Conservation (phyloP, 225 moss, liverwort and hornwort genomes). For the Marchantia polymorpha region DNA sequence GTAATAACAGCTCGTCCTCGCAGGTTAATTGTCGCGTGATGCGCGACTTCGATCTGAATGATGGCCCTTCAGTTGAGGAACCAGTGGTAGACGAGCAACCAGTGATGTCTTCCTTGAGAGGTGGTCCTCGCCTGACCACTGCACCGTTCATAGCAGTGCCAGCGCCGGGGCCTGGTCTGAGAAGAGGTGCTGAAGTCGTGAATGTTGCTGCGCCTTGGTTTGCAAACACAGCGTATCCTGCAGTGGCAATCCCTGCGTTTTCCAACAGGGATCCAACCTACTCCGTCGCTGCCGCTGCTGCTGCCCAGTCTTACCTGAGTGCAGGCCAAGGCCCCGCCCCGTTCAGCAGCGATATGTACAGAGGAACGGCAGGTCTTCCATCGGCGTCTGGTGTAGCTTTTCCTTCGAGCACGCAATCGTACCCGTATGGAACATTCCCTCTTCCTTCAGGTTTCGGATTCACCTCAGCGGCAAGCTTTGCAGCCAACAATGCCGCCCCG, state of each 20-base stretch:
- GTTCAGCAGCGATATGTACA: slow-evolving; percentile 62
- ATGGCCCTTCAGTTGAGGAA: slow-evolving; percentile 84
- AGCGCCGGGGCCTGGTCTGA: slow-evolving; percentile 36
- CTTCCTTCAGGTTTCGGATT: slow-evolving; percentile 57
- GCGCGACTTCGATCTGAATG: slow-evolving; percentile 84
- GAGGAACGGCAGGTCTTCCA: slow-evolving; percentile 44
- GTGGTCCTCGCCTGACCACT: slow-evolving; percentile 15
- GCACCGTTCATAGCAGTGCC: slow-evolving; percentile 15
- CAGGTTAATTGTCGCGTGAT: slow-evolving; percentile 47
- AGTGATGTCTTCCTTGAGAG: slow-evolving; percentile 46
- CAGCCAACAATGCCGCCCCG: slow-evolving; percentile 46
- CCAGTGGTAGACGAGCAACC: slow-evolving; percentile 54
- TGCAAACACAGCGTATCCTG: slow-evolving; percentile 45
- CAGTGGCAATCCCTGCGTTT: slow-evolving; percentile 45
- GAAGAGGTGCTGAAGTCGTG: slow-evolving; percentile 65
- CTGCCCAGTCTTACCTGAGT: slow-evolving; percentile 74
- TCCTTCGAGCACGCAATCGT: slow-evolving; percentile 58
- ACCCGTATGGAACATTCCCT: slow-evolving; percentile 58
- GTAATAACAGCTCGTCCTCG: slow-evolving; percentile 68
- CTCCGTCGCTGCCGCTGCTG: slow-evolving; percentile 59
- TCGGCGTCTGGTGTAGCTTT: slow-evolving; percentile 53
- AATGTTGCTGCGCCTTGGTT: slow-evolving; percentile 68
- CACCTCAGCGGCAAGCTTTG: slow-evolving; percentile 52
- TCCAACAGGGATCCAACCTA: slow-evolving; percentile 63
- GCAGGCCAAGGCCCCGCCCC: slow-evolving; percentile 52